Percentiles rank a stretch among this genome's conserved stretches.
Evolutionary conservation across 345 rosid species (phyloP).

Genomic region (Heritiera fomes): DNA sequence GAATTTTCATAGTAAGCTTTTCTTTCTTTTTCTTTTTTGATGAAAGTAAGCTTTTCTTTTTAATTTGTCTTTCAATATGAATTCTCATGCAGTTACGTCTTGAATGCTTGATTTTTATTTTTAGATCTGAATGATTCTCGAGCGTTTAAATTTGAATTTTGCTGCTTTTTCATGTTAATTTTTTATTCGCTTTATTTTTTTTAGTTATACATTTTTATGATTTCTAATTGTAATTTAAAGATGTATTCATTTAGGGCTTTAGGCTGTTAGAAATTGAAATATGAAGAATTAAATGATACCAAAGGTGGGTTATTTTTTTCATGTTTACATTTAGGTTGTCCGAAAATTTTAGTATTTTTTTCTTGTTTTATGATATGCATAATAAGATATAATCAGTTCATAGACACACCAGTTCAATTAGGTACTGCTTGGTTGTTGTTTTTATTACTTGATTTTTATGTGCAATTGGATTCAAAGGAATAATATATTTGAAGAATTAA

Average conservation of each 20-base stretch:
- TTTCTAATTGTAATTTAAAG: neutral
- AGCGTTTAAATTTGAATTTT: slow-evolving; percentile 3
- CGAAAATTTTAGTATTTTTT: neutral
- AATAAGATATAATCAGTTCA: neutral
- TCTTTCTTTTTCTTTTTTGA: no score
- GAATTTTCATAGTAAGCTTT: neutral
- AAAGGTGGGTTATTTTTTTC: neutral
- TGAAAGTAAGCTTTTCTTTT: neutral
- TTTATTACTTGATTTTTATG: neutral
- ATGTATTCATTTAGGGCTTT: no score
- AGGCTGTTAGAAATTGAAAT: slow-evolving; percentile 2
- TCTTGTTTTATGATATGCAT: neutral
- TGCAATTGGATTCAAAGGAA: neutral
- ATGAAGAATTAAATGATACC: neutral
- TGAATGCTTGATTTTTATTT: neutral
- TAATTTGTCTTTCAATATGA: neutral
- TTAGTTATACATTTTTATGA: neutral
- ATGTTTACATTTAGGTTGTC: neutral
- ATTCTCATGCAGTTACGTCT: neutral
- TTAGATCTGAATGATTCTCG: neutral
- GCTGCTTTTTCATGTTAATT: neutral
- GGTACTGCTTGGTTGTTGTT: neutral
- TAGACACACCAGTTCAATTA: neutral
- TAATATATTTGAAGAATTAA: neutral
- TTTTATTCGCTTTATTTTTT: neutral